Conservation (phyloP, 23 red algal genomes). For the Gracilaria vermiculophylla region DNA sequence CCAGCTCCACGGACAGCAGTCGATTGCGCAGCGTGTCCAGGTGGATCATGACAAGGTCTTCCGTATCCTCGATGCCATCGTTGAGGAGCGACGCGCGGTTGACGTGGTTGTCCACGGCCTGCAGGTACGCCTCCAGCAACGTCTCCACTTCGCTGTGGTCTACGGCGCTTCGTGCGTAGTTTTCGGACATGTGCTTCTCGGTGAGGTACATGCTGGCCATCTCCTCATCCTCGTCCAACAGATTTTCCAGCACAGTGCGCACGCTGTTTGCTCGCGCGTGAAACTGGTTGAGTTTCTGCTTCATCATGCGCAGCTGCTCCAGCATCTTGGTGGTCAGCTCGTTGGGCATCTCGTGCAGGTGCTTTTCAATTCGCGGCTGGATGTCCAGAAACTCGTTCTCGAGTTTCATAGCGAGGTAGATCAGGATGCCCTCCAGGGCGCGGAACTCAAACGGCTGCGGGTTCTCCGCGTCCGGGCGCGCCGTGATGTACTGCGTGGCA, state of each 20-base stretch:
- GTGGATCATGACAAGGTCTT: conserved; percentile 76
- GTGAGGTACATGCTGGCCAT: conserved; percentile 94
- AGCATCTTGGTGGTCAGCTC: conserved; percentile 70
- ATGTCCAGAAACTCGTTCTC: conserved; percentile 69
- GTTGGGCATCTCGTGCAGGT: conserved; percentile 50
- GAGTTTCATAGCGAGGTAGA: conserved; percentile 28
- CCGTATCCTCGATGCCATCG: conserved; percentile 77
- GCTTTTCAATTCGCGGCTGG: conserved; percentile 47
- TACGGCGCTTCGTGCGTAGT: conserved; percentile 17
- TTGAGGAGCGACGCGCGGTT: conserved; percentile 74
- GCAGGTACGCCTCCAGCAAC: conserved; percentile 83
- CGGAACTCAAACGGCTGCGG: conserved; percentile 83
- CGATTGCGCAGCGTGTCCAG: conserved; percentile 82
- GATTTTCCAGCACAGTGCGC: conserved; percentile 45
- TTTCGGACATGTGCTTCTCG: conserved; percentile 66
- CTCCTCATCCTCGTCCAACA: conserved; percentile 90
- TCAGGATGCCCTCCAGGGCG: conserved; percentile 83
- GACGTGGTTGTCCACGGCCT: conserved; percentile 63
- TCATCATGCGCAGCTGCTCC: conserved; percentile 64
- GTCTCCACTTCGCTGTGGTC: conserved; percentile 85
- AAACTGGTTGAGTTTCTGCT: conserved; percentile 84
- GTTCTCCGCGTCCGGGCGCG: conserved; percentile 44
- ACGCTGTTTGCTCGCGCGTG: conserved; percentile 55
- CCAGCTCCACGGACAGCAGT: conserved; percentile 61
- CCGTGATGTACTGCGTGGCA: conserved; percentile 17